Conservation (phyloP, 768 basidiomycete genomes). For the Vishniacozyma victoriae region DNA sequence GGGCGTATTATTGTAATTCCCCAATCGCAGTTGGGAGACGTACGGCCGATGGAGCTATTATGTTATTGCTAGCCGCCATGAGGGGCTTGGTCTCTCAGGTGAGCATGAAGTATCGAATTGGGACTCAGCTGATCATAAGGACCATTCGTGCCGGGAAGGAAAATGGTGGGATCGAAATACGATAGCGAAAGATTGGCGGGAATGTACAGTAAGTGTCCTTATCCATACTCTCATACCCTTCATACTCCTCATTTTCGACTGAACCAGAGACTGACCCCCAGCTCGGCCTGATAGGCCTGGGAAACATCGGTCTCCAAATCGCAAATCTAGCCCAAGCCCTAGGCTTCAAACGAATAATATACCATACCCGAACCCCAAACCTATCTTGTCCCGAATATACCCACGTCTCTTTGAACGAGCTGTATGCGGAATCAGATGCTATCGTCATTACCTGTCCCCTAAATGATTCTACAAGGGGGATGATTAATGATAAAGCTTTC, state of each 20-base stretch:
- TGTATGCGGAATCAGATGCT: conserved; percentile 33
- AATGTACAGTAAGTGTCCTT: conserved; percentile 5
- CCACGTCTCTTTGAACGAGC: conserved; percentile 36
- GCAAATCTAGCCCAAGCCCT: conserved; percentile 35
- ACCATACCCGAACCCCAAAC: conserved; percentile 37
- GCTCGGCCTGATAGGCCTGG: conserved; percentile 48
- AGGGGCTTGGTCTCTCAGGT: conserved; percentile 20
- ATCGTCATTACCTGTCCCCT: conserved; percentile 39
- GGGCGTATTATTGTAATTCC: conserved; percentile 27
- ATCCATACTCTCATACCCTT: neutral
- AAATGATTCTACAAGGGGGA: conserved; percentile 27
- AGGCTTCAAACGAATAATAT: conserved; percentile 41
- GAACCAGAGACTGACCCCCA: conserved; percentile 11
- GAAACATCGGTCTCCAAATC: conserved; percentile 44
- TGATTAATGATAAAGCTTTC: conserved; percentile 26
- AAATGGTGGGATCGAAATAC: conserved; percentile 4
- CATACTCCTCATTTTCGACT: conserved; percentile 6
- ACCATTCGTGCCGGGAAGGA: conserved; percentile 18
- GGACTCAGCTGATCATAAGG: conserved; percentile 12
- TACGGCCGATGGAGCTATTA: conserved; percentile 29
- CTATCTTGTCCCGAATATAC: conserved; percentile 14
- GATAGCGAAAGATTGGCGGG: conserved; percentile 8
- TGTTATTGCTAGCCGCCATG: conserved; percentile 22
- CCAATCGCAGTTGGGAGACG: conserved; percentile 27
- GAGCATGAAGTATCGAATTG: neutral